Base-by-base conservation (phyloP, 169 alveolate genomes). In the Cryptosporidium meleagridis region DNA sequence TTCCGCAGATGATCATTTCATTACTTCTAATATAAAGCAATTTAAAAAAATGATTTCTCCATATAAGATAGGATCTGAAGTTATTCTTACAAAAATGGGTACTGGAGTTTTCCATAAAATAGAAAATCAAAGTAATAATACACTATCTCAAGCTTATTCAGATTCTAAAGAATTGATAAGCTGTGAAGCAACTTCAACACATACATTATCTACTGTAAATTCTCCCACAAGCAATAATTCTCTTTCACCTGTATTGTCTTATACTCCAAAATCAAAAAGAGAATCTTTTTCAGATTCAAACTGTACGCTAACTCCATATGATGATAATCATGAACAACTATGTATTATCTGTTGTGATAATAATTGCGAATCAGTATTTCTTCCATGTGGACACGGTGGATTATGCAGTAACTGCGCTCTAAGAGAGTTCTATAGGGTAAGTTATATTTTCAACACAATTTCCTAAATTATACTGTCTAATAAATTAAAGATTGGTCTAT, bases 301-400 rank as follows among this genome's bases (percentile, higher is more conserved):
- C n/a, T 52, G 2, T 5, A 71, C 16, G 12, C 35, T 18, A 16
- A 3, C 48, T 29, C 52, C 45, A 33, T 21, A 70, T 21, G 84
- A 70, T 2, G 84, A 45, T 18, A n/a, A 45, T 45, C n/a, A 18
- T 26, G 84, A 70, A 21, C 44, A 45, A 44, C 37, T 59, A 23
- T 75, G 86, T 26, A 75, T 75, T 33, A 75, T 75, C 37, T 75
- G 86, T 44, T 75, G 71, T 23, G 86, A 75, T 41, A 75, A 75
- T 59, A 75, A 75, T 16, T 21, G 45, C 18, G 86, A 75, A 33
- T 45, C 86, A 37, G 86, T 75, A 37, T 75, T 75, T 58, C 58
- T 75, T 26, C 73, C 86, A 37, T 75, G 86, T 55, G 86, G 86
- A 3, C 86, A 75, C 39, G 86, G 86, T 58, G 86, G 86, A 18